Percentiles rank a stretch among this genome's conserved stretches.
These are phyloP conservation scores for Lentinus brumalis DNA, from an alignment of 768 basidiomycete genomes.

Conservation along the genomic window DNA sequence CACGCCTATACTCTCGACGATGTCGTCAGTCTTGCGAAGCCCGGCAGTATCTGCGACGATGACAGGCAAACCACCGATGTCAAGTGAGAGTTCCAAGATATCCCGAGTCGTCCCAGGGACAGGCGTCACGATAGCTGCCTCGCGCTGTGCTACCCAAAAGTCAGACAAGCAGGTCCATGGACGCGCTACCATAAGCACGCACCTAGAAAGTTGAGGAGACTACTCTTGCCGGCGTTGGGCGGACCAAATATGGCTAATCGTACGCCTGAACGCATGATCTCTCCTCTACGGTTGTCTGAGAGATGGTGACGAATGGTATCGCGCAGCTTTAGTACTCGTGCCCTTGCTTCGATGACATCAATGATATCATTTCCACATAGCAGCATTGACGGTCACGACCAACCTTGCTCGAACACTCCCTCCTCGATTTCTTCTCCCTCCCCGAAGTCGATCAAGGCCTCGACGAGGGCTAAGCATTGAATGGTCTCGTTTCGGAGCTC, in stretches of 20 bases:
- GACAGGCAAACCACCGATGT: slow-evolving; percentile 86
- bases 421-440: slow-evolving; percentile 90
- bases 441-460: slow-evolving; percentile 92
- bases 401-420: slow-evolving; percentile 75
- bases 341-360: slow-evolving; percentile 46
- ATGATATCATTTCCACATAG: background rate
- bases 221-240: slow-evolving; percentile 94
- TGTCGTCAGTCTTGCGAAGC: slow-evolving; percentile 64
- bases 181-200: background rate
- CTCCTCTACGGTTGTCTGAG: slow-evolving; percentile 73
- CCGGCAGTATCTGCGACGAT: slow-evolving; percentile 88
- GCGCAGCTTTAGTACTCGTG: slow-evolving; percentile 51
- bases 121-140: slow-evolving; percentile 87
- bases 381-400: slow-evolving; percentile 5
- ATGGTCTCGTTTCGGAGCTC: slow-evolving; percentile 66
- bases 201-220: slow-evolving; percentile 84
- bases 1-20: slow-evolving; percentile 82
- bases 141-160: slow-evolving; percentile 65
- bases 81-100: slow-evolving; percentile 80
- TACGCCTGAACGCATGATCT: slow-evolving; percentile 81
- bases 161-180: background rate
- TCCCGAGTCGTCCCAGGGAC: slow-evolving; percentile 91
- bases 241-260: slow-evolving; percentile 89
- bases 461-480: slow-evolving; percentile 72
- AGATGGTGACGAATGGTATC: slow-evolving; percentile 57